A percentile compares a stretch with the other conserved stretches of the same genome.
phyloP scores from a whole-genome alignment of 139 green algal genomes.

The Coccomyxa sp. region DNA sequence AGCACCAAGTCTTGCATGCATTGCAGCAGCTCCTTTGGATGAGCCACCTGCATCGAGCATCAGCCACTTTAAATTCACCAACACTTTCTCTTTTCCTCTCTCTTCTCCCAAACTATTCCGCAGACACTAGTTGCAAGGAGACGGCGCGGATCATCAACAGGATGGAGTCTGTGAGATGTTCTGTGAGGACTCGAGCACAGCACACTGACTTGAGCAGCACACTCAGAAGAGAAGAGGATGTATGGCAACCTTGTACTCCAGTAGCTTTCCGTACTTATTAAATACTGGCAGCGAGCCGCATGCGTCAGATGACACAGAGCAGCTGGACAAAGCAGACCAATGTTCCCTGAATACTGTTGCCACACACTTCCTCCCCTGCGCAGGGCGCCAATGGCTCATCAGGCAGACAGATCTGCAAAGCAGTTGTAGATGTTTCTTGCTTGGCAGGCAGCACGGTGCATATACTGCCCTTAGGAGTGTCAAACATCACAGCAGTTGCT shows the following conservation, averaged over 20 bases:
- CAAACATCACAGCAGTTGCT: too few relatives aligned
- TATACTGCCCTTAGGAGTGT: too few relatives aligned
- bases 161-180: too few relatives aligned
- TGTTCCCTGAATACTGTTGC: too few relatives aligned
- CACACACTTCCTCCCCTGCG: background rate
- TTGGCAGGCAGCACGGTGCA: background rate
- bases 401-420: background rate
- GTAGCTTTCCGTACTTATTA: conserved; percentile 25
- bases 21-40: conserved; percentile 14
- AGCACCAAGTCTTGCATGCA: conserved; percentile 19
- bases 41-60: conserved; percentile 9
- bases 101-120: background rate
- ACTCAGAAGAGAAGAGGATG: too few relatives aligned
- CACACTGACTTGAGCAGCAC: too few relatives aligned
- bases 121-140: background rate
- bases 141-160: too few relatives aligned
- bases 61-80: background rate
- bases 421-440: background rate
- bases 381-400: background rate
- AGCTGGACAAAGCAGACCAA: background rate
- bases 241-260: conserved; percentile 17
- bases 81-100: background rate
- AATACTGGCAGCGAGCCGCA: conserved; percentile 40
- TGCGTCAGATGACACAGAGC: conserved; percentile 23
- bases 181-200: background rate